Conservation (phyloP, 2,329 filamentous ascomycete genomes). For the Monilinia laxa region DNA sequence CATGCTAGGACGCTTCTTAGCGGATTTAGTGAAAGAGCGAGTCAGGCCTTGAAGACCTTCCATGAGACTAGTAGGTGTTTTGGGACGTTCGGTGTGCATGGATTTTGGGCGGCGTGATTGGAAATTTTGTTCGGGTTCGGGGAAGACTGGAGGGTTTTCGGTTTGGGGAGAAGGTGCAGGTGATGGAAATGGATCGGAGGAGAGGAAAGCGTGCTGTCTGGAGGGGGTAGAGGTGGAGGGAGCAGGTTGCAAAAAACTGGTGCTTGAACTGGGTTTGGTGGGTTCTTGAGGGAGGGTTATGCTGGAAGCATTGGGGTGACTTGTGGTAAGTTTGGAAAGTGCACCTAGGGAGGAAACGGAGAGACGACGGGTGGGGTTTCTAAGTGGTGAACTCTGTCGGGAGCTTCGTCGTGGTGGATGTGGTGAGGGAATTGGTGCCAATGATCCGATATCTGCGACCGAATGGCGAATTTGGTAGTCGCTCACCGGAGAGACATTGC, state of each 20-base stretch:
- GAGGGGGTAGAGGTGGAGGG: slow-evolving; percentile 15
- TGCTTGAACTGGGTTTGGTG: slow-evolving; percentile 6
- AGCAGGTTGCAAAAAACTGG: slow-evolving; percentile 18
- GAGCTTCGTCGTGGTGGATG: slow-evolving; percentile 17
- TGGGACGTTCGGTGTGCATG: slow-evolving; percentile 21
- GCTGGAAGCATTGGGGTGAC: slow-evolving; percentile 3
- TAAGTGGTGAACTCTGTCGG: slow-evolving; percentile 1
- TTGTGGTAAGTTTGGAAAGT: slow-evolving; percentile 20
- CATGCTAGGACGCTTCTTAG: slow-evolving; percentile 22
- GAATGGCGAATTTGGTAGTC: slow-evolving; percentile 20
- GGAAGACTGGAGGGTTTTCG: background rate
- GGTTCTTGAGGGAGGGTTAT: slow-evolving; percentile 13
- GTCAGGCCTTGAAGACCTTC: slow-evolving; percentile 23
- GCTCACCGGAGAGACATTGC: slow-evolving; percentile 6
- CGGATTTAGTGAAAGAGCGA: slow-evolving; percentile 12
- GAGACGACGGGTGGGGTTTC: slow-evolving; percentile 16
- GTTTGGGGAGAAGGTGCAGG: slow-evolving; percentile 16
- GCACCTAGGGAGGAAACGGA: slow-evolving; percentile 29
- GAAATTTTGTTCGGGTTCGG: slow-evolving; percentile 16
- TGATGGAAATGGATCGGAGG: slow-evolving; percentile 35
- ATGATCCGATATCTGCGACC: slow-evolving; percentile 16
- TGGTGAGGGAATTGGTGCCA: slow-evolving; percentile 1
- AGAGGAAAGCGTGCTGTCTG: slow-evolving; percentile 33
- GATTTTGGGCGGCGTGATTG: slow-evolving; percentile 15
- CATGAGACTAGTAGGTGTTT: slow-evolving; percentile 23